phyloP scores from a whole-genome alignment of 2,329 filamentous ascomycete genomes.

The Cercospora zeae-maydis region DNA sequence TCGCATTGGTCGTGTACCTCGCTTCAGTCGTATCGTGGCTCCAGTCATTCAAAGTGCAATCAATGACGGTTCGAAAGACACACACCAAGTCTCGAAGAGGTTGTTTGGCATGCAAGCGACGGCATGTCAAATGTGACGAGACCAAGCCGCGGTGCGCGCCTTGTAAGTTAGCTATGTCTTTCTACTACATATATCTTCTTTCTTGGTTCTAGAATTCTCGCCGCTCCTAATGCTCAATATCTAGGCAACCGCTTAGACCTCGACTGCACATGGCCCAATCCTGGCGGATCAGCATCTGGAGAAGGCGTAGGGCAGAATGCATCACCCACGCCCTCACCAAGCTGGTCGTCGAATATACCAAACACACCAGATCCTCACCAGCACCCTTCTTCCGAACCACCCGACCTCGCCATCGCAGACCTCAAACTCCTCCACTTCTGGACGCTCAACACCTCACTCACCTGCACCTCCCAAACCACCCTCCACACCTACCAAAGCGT shows the following conservation, averaged over 20 bases:
- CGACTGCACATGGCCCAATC: constrained; percentile 13
- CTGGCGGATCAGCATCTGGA: background rate
- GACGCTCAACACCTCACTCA: constrained; percentile 17
- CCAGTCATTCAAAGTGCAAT: background rate
- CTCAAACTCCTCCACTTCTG: constrained; percentile 25
- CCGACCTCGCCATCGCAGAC: constrained; percentile 18
- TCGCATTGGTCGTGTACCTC: background rate
- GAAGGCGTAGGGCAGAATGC: constrained; percentile 2
- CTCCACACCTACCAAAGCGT: constrained; percentile 17
- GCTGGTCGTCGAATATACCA: background rate
- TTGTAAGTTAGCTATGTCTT: constrained; percentile 9
- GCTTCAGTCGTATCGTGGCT: background rate
- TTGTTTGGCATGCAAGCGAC: constrained; percentile 25
- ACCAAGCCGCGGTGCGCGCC: constrained; percentile 4
- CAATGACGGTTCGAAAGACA: constrained; percentile 17
- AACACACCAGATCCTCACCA: background rate
- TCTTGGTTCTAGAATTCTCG: background rate
- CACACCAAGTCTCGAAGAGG: constrained; percentile 25
- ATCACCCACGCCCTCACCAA: constrained; percentile 6
- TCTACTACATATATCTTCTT: background rate
- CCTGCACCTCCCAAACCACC: constrained; percentile 1
- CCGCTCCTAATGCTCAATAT: background rate
- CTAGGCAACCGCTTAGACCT: constrained; percentile 20
- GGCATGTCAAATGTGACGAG: constrained; percentile 24
- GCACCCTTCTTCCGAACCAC: background rate